Base-by-base conservation (phyloP, 768 basidiomycete genomes). In the Naganishia vishniacii region DNA sequence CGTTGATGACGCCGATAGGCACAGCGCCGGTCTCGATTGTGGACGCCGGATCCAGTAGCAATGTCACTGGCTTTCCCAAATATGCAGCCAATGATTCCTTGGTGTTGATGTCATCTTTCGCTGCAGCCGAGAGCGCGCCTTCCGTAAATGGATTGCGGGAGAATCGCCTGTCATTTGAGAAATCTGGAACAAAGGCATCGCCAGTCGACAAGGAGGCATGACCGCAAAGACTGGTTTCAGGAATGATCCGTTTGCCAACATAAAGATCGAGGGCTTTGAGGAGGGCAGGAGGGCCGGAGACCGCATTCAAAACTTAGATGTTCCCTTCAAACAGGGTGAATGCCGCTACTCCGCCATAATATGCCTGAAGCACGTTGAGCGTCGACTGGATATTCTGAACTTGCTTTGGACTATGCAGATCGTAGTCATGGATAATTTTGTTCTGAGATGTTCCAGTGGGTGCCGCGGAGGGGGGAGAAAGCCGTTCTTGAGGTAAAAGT, bases 391-490 rank as follows among this genome's bases (percentile, higher is more conserved):
- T 69, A 42, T 70, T 72, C 18, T 62, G 23, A 4, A 64, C 34
- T 47, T 70, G 70, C n/a, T 68, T 37, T 0, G 61, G 40, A 8
- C 58, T 44, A 42, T 65, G 65, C 13, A 72, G 40, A 44, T 72
- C 67, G 44, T 72, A 71, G 32, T 69, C 71, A 0, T 53, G 37
- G 37, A 72, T 72, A 32, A 59, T 59, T 16, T 48, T 25, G 65
- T 53, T 25, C 71, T 62, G 3, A 59, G 51, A 11, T 40, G 29
- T 59, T 70, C 71, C 20, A 64, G 48, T 11, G 70, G 69, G 13
- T 68, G 49, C 3, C 71, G 62, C 1, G 71, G 71, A 12, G 71
- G 69, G 3, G 71, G 71, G 0, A 72, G 62, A 29, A 61, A 72
- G 8, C 48, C 53, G 47, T 69, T 34, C 23, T 64, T 29, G 47